Percentiles rank a stretch among this genome's conserved stretches.
Evolutionary conservation across 129 eudicot species (phyloP).

Genomic region (Deinandra increscens): DNA sequence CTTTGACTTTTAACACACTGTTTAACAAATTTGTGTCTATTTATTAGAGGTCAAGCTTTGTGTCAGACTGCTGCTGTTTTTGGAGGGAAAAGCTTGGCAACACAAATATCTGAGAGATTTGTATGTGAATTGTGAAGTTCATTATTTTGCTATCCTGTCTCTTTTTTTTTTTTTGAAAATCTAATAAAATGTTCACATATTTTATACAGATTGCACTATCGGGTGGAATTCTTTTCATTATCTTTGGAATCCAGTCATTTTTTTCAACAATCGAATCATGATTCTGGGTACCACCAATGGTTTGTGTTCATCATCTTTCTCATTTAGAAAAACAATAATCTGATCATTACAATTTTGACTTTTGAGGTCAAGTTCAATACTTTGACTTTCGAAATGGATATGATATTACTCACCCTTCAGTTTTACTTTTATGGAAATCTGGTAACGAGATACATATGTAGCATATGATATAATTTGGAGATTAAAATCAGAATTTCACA

Average conservation of each 20-base stretch:
- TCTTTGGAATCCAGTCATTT: slow-evolving; percentile 72
- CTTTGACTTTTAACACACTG: neutral
- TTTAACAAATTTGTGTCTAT: slow-evolving; percentile 20
- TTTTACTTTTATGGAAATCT: neutral
- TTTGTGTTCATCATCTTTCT: neutral
- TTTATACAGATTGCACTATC: slow-evolving; percentile 56
- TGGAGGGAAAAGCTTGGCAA: slow-evolving; percentile 88
- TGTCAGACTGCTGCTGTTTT: slow-evolving; percentile 82
- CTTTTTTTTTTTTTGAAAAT: neutral
- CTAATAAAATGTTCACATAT: neutral
- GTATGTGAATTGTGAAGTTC: slow-evolving; percentile 35
- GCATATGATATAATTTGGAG: neutral
- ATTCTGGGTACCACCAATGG: slow-evolving; percentile 1
- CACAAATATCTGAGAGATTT: slow-evolving; percentile 64
- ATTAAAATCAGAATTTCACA: neutral
- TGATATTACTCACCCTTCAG: neutral
- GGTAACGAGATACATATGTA: neutral
- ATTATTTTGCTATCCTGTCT: neutral
- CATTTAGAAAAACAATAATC: neutral
- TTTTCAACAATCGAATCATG: slow-evolving; percentile 45
- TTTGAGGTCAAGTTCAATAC: neutral
- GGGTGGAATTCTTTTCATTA: slow-evolving; percentile 75
- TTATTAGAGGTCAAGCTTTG: slow-evolving; percentile 74
- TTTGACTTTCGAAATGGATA: neutral
- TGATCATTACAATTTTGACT: neutral